phyloP scores from a whole-genome alignment of 2,329 filamentous ascomycete species.

The Diaporthe humulicola region DNA sequence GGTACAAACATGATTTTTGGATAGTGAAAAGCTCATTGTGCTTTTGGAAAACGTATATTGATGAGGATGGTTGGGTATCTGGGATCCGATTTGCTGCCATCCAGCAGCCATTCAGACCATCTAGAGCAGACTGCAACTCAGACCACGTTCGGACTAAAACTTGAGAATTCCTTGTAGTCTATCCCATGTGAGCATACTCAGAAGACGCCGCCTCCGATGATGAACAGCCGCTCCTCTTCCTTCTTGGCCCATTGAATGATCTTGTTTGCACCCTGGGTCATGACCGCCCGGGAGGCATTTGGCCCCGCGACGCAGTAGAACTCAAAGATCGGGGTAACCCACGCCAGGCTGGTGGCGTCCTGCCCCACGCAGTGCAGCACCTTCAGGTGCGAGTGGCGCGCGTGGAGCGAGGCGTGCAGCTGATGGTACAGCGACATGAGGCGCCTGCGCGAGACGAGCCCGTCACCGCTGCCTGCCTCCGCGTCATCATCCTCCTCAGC shows the following conservation, averaged over 20 bases:
- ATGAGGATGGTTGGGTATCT: neutral
- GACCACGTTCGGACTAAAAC: neutral
- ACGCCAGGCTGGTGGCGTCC: conserved; percentile 86
- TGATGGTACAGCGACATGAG: conserved; percentile 88
- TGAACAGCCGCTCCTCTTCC: conserved; percentile 95
- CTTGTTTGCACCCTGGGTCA: conserved; percentile 89
- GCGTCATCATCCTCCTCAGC: neutral
- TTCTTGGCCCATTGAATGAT: conserved; percentile 91
- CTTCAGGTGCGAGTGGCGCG: conserved; percentile 86
- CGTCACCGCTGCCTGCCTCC: conserved; percentile 43
- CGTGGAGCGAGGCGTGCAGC: conserved; percentile 87
- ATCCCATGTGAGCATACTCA: conserved; percentile 47
- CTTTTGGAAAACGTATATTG: neutral
- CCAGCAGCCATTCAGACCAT: conserved; percentile 1
- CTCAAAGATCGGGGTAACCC: conserved; percentile 92
- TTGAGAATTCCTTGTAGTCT: neutral
- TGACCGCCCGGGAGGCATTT: conserved; percentile 70
- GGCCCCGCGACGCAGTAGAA: conserved; percentile 95
- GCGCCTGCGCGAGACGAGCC: conserved; percentile 72
- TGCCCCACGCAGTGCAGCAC: conserved; percentile 83
- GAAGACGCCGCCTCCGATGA: conserved; percentile 95
- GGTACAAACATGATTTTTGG: neutral
- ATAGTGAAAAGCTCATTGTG: neutral
- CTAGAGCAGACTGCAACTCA: neutral
- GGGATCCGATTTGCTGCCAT: neutral